Base-by-base conservation (phyloP, 768 basidiomycete genomes). In the Rhizopogon vinicolor region DNA sequence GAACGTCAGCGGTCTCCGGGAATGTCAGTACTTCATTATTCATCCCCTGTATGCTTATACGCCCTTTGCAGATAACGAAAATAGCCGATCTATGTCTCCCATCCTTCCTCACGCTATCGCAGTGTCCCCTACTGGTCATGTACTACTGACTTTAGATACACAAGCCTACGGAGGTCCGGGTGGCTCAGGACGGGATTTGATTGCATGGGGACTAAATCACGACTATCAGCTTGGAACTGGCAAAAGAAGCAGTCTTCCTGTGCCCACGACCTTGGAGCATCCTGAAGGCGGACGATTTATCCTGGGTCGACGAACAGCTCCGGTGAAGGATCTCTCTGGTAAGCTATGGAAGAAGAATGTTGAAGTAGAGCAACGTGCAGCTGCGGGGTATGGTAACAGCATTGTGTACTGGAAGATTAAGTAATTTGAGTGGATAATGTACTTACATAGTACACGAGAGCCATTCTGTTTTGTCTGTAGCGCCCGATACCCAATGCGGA, bases 191-290 rank as follows among this genome's bases (percentile, higher is more conserved):
- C 78, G 82, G 50, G 91, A 92, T 67, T 70, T 92, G 39, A 68
- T 86, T 43, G 79, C 75, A 0, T 92, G 87, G 88, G 91, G 91
- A 2, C 77, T 78, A 55, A 91, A 90, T 61, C 78, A 83, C 45
- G 81, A 86, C 35, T 86, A 80, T 57, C 89, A 92, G 66, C 77
- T 91, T 4, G 90, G 90, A 10, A 89, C 83, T 62, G 88, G 89
- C 39, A 87, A 81, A 65, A 81, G 82, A 59, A 72, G 80, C 12
- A 86, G 83, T 60, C 58, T 82, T 28, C 73, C 82, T 3, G 65
- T 78, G 33, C 88, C 90, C 1, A 73, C 74, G 1, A 71, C 72
- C 25, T 68, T 91, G 45, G 75, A 78, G 51, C 70, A 72, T 7
- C 72, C 74, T 2, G 79, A 80, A 52, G 86, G 81, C 4, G 78